phyloP scores from a whole-genome alignment of 495 filamentous ascomycete genomes.

The Alectoria sarmentosa region DNA sequence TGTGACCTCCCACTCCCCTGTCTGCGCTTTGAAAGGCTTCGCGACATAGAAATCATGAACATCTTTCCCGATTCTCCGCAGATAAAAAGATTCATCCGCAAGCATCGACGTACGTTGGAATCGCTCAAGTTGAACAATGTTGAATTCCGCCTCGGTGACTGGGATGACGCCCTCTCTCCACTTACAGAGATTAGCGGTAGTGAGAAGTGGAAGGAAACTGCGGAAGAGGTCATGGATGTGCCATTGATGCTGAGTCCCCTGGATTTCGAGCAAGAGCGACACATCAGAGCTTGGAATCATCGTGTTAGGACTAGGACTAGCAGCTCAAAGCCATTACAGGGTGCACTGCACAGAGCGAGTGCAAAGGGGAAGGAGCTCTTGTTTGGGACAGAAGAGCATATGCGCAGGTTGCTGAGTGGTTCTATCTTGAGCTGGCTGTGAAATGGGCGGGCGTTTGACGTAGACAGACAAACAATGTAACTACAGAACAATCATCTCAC shows the following conservation, averaged over 20 bases:
- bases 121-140: constrained; percentile 71
- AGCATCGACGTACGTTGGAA: constrained; percentile 53
- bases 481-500: background rate
- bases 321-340: constrained; percentile 18
- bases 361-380: constrained; percentile 33
- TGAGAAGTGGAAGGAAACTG: constrained; percentile 43
- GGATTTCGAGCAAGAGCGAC: constrained; percentile 24
- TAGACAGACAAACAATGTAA: background rate
- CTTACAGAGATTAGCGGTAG: constrained; percentile 50
- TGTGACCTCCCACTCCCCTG: constrained; percentile 43
- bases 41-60: constrained; percentile 60
- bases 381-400: constrained; percentile 37
- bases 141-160: constrained; percentile 54
- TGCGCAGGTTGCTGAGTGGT: constrained; percentile 35
- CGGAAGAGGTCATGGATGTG: constrained; percentile 36
- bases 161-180: constrained; percentile 68
- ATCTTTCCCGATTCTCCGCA: constrained; percentile 58
- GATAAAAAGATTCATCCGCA: constrained; percentile 51
- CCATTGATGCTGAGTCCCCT: constrained; percentile 32
- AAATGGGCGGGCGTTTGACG: constrained; percentile 20
- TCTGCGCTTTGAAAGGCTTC: constrained; percentile 51
- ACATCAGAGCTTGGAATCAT: constrained; percentile 25
- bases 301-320: constrained; percentile 16
- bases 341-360: constrained; percentile 28
- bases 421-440: constrained; percentile 36